Conservation (phyloP, 176 grass and related monocot genomes). For the Miscanthus lutarioriparius region DNA sequence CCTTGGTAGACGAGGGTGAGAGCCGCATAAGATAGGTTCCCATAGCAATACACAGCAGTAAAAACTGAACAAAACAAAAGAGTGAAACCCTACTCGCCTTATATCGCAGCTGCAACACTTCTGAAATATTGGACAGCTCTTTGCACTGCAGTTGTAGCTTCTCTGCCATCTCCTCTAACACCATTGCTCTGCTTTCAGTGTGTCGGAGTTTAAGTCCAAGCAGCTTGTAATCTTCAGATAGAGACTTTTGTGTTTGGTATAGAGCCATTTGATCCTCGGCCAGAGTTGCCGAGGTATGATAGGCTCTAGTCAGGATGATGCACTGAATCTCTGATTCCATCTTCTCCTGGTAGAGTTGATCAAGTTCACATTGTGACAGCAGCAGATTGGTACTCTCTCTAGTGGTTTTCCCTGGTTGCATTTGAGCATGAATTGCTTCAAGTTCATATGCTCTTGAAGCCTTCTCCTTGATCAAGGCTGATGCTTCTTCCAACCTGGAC, state of each 20-base stretch:
- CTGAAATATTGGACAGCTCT: slow-evolving; percentile 37
- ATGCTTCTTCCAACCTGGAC: slow-evolving; percentile 43
- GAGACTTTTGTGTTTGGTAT: slow-evolving; percentile 47
- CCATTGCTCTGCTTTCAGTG: slow-evolving; percentile 34
- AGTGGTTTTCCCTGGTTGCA: background rate
- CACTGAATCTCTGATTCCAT: slow-evolving; percentile 62
- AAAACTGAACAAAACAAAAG: slow-evolving; percentile 61
- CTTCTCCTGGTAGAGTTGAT: slow-evolving; percentile 55
- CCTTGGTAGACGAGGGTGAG: slow-evolving; percentile 39
- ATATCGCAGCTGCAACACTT: slow-evolving; percentile 60
- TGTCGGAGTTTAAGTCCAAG: slow-evolving; percentile 41
- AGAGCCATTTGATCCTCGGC: slow-evolving; percentile 50
- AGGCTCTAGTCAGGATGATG: slow-evolving; percentile 53
- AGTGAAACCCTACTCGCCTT: slow-evolving; percentile 50
- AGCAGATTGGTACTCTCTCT: background rate
- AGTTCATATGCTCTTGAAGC: slow-evolving; percentile 49
- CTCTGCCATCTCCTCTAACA: slow-evolving; percentile 48
- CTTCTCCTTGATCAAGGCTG: slow-evolving; percentile 42
- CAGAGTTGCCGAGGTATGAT: slow-evolving; percentile 31
- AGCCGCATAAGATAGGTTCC: slow-evolving; percentile 54
- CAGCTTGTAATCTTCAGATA: slow-evolving; percentile 43
- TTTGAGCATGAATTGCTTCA: background rate
- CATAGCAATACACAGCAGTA: slow-evolving; percentile 52
- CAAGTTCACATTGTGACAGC: slow-evolving; percentile 47
- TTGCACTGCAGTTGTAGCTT: slow-evolving; percentile 49